Evolutionary conservation across 768 basidiomycete genomes (phyloP), one percentile per base, ranked within the genome.

Genomic region (Rhizopogon sp.): DNA sequence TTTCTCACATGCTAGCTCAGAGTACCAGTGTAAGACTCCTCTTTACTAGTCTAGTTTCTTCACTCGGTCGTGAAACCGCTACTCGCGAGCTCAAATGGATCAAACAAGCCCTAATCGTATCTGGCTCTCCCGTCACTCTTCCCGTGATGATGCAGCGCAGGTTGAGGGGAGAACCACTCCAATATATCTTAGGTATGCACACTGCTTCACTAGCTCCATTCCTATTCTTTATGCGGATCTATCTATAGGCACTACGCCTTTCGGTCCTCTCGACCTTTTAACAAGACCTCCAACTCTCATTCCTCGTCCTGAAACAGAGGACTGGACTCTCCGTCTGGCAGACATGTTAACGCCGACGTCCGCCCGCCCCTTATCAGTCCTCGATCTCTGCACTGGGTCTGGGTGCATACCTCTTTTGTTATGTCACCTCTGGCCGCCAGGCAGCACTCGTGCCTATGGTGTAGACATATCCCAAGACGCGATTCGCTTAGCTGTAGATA

Each of bases 341-440:
- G 72, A 78, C 11, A 63, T 66, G n/a, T 62, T 82, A 50, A 57
- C 68, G 3, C 76, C 76, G 7, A 65, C 69, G 14, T 46, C 39
- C 4, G 17, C 43, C 5, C 53, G 57, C 6, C 72, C 72, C 0
- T 28, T 78, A 14, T 74, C 72, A 31, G 70, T 95, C 28, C 76
- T 98, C 33, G 96, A 99, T 72, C 82, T 98, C 43, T 93, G 95
- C 68, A 96, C 94, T 5, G 96, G 96, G 44, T 83, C 92, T 0
- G 96, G 90, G 13, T 94, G 93, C 67, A 94, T 98, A 50, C 89
- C 93, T 2, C 79, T 97, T 41, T 76, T 92, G n/a, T 75, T 98
- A 16, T 85, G 84, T 63, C 78, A 85, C 60, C 70, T 83, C 45
- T 81, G 82, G 72, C 80, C 83, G 14, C 69, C 74, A 43, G 82